phyloP scores from a whole-genome alignment of 192 early-diverging fungal species.

The Dissophora globulifera region DNA sequence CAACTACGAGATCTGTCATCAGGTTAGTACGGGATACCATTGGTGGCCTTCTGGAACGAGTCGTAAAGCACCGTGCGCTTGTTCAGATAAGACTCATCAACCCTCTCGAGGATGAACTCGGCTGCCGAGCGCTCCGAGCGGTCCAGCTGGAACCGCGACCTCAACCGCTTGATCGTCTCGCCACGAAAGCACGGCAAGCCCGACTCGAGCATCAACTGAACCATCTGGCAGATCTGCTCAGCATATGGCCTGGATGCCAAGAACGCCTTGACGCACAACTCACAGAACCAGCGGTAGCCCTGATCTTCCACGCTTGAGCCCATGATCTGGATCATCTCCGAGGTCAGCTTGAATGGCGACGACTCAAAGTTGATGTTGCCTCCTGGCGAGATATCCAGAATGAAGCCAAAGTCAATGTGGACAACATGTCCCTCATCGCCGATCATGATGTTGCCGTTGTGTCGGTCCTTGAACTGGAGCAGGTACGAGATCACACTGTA shows the following conservation, averaged over 20 bases:
- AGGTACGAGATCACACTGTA: slow-evolving; percentile 95
- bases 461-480: slow-evolving; percentile 97
- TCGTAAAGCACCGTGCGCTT: slow-evolving; percentile 85
- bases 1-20: no score
- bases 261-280: slow-evolving; percentile 90
- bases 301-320: slow-evolving; percentile 85
- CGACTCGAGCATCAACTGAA: slow-evolving; percentile 93
- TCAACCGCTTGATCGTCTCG: slow-evolving; percentile 88
- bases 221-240: slow-evolving; percentile 89
- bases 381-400: slow-evolving; percentile 98
- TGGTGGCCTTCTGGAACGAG: slow-evolving; percentile 84
- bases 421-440: slow-evolving; percentile 95
- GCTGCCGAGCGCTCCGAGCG: slow-evolving; percentile 92
- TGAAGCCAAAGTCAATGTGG: slow-evolving; percentile 99
- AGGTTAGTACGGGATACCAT: slow-evolving; percentile 68
- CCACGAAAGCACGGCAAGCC: slow-evolving; percentile 98
- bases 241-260: slow-evolving; percentile 92
- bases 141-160: slow-evolving; percentile 90
- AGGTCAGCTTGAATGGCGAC: slow-evolving; percentile 97
- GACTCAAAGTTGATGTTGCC: slow-evolving; percentile 93
- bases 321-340: slow-evolving; percentile 97
- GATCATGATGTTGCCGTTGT: slow-evolving; percentile 99
- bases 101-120: slow-evolving; percentile 92
- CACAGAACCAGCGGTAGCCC: slow-evolving; percentile 87
- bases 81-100: slow-evolving; percentile 93